Percentiles rank a stretch among this genome's conserved stretches.
Evolutionary conservation across 768 basidiomycete genomes (phyloP).

Genomic region (Agrocybe praecox): DNA sequence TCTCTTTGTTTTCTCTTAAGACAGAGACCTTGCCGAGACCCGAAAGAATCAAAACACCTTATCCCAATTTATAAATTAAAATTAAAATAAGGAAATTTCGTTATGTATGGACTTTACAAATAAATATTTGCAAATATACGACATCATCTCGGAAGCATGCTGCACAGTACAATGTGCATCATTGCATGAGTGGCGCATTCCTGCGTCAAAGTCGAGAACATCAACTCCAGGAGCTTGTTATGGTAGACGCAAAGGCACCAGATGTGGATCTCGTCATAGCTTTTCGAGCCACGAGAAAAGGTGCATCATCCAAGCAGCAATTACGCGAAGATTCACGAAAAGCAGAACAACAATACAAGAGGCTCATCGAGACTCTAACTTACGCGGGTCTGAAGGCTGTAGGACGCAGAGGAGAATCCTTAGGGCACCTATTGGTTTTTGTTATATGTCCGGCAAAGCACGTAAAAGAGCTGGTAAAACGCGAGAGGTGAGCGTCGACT

Average conservation of each 20-base stretch:
- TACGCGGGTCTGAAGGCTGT: constrained; percentile 69
- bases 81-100: too few relatives aligned
- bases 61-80: too few relatives aligned
- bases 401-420: constrained; percentile 73
- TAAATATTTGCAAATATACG: too few relatives aligned
- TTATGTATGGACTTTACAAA: too few relatives aligned
- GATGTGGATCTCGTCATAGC: constrained; percentile 76
- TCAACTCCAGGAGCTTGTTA: not conserved
- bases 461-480: constrained; percentile 64
- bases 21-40: too few relatives aligned
- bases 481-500: constrained; percentile 64
- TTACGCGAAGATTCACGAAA: constrained; percentile 62
- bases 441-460: constrained; percentile 67
- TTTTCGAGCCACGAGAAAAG: constrained; percentile 57
- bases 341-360: constrained; percentile 69
- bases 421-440: constrained; percentile 78
- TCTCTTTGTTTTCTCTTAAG: too few relatives aligned
- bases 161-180: too few relatives aligned
- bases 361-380: constrained; percentile 62
- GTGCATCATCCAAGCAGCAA: constrained; percentile 60
- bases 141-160: too few relatives aligned
- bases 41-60: too few relatives aligned
- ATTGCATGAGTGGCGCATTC: too few relatives aligned
- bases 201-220: too few relatives aligned
- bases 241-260: constrained; percentile 32